Evolutionary conservation across 805 yeast species (phyloP).

Genomic region (Kuraishia ogatae): DNA sequence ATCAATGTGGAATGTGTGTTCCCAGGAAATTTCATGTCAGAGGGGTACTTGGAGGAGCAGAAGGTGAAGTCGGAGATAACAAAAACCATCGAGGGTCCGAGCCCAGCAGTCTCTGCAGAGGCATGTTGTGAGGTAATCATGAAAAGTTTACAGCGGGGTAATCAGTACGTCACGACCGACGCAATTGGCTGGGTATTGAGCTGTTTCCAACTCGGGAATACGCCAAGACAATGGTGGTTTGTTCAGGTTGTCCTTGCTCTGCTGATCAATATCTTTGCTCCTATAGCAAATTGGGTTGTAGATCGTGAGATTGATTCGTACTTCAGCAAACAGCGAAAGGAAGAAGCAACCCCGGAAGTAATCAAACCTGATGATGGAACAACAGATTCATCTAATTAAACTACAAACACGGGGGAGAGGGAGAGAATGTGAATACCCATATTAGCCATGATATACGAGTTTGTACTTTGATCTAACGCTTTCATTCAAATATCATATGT

Average conservation of each 20-base stretch:
- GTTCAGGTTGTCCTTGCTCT: constrained; percentile 41
- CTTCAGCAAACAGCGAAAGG: constrained; percentile 24
- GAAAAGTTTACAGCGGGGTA: constrained; percentile 49
- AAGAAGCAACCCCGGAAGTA: not conserved
- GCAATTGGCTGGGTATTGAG: constrained; percentile 75
- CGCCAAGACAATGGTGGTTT: constrained; percentile 55
- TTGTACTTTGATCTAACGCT: not conserved
- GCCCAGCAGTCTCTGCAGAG: constrained; percentile 57
- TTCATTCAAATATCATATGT: not conserved
- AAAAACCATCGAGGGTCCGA: constrained; percentile 75
- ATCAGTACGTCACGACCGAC: constrained; percentile 74
- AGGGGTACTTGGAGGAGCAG: constrained; percentile 79
- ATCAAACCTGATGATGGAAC: not conserved
- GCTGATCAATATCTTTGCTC: constrained; percentile 44
- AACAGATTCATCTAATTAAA: not conserved
- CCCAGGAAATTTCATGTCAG: constrained; percentile 88
- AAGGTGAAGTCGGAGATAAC: constrained; percentile 82
- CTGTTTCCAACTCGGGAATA: constrained; percentile 55
- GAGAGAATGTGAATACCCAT: no score
- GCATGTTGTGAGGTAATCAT: constrained; percentile 58
- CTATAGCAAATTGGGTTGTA: constrained; percentile 46
- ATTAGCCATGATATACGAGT: not conserved
- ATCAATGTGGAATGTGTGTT: constrained; percentile 65
- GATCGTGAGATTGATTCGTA: constrained; percentile 41
- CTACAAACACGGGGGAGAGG: no score